Conservation (phyloP, 192 early-diverging fungal genomes). For the Umbelopsis sp. region DNA sequence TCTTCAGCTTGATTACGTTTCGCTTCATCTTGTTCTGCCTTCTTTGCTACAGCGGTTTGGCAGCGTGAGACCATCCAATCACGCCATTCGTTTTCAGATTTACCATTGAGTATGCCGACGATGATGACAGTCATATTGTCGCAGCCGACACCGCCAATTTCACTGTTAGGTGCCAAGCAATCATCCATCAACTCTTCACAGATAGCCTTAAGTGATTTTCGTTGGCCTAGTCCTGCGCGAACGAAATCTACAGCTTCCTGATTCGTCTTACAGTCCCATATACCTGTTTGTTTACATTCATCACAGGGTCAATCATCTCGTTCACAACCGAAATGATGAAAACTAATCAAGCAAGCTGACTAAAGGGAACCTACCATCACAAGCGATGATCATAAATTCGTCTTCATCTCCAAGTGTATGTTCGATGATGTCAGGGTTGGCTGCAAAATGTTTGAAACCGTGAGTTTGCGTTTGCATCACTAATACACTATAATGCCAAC, state of each 20-base stretch:
- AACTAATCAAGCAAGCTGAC: background rate
- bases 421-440: slow-evolving; percentile 81
- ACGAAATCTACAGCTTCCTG: slow-evolving; percentile 91
- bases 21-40: background rate
- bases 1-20: background rate
- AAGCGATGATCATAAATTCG: slow-evolving; percentile 95
- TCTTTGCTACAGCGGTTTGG: slow-evolving; percentile 6
- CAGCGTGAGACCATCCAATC: slow-evolving; percentile 38
- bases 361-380: slow-evolving; percentile 76
- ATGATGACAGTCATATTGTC: slow-evolving; percentile 99
- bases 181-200: slow-evolving; percentile 91
- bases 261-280: slow-evolving; percentile 97
- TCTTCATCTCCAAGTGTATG: slow-evolving; percentile 63
- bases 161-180: slow-evolving; percentile 88
- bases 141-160: slow-evolving; percentile 91
- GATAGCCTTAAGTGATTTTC: slow-evolving; percentile 62
- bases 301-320: background rate
- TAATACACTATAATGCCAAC: background rate
- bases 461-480: background rate
- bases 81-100: slow-evolving; percentile 79
- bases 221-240: slow-evolving; percentile 63
- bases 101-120: slow-evolving; percentile 81
- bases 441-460: slow-evolving; percentile 30
- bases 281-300: slow-evolving; percentile 60
- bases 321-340: too few species aligned